These are phyloP conservation scores for Aspergillus novofumigatus DNA, from an alignment of 2,329 filamentous ascomycete genomes.

Conservation along the genomic window DNA sequence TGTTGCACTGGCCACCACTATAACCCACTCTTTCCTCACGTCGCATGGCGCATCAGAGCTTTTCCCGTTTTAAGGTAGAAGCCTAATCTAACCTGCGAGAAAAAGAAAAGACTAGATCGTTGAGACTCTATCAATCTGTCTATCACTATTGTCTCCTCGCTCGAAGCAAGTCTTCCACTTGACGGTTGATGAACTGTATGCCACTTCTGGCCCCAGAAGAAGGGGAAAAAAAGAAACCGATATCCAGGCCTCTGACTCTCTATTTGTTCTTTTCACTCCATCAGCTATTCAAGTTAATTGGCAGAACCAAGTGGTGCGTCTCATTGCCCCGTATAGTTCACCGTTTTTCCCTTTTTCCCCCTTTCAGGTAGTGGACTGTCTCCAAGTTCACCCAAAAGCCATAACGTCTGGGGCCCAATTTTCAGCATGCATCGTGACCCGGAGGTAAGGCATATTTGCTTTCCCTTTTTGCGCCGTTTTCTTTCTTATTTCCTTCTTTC, in stretches of 20 bases:
- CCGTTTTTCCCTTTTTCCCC: slow-evolving; percentile 15
- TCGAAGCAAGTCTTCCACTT: not conserved
- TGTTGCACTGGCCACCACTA: slow-evolving; percentile 28
- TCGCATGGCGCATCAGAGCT: slow-evolving; percentile 11
- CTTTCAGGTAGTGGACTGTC: not conserved
- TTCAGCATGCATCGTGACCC: slow-evolving; percentile 8
- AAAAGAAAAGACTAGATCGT: not conserved
- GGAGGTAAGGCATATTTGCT: slow-evolving; percentile 18
- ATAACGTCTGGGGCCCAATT: slow-evolving; percentile 3
- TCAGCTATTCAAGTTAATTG: not conserved
- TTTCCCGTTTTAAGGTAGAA: slow-evolving; percentile 16
- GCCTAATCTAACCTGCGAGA: slow-evolving; percentile 18
- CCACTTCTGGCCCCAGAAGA: not conserved
- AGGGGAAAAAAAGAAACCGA: not conserved
- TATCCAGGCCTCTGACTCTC: not conserved
- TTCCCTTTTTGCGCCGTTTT: slow-evolving; percentile 9
- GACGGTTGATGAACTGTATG: not conserved
- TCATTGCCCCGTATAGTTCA: slow-evolving; percentile 26
- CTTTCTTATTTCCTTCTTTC: slow-evolving; percentile 6
- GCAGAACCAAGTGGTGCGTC: slow-evolving; percentile 14
- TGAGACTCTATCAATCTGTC: not conserved
- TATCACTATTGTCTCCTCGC: not conserved
- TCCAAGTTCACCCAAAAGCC: not conserved
- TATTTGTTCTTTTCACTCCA: slow-evolving; percentile 2
- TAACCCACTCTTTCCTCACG: slow-evolving; percentile 14